A percentile compares a stretch with the other conserved stretches of the same genome.
These are phyloP conservation scores for Flaveria bidentis DNA, from an alignment of 129 eudicot species.

Conservation along the genomic window DNA sequence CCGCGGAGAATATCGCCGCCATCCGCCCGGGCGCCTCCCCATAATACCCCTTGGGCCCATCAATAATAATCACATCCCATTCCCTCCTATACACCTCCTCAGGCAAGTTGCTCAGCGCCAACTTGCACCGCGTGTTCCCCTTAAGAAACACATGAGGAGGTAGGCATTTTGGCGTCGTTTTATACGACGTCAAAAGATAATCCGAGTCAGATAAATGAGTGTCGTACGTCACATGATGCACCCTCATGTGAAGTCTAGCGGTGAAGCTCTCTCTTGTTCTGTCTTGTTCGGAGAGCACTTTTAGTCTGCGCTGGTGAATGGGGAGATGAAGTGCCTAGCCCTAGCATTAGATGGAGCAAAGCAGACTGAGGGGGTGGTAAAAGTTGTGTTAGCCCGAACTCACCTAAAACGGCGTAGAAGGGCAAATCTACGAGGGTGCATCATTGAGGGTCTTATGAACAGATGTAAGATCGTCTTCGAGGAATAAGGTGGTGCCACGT, in stretches of 20 bases:
- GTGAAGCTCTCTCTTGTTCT: too few relatives aligned
- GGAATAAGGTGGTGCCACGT: slow-evolving; percentile 54
- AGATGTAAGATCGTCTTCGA: slow-evolving; percentile 44
- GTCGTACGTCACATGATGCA: slow-evolving; percentile 32
- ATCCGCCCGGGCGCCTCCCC: slow-evolving; percentile 63
- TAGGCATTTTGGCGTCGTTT: slow-evolving; percentile 33
- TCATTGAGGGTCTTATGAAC: slow-evolving; percentile 36
- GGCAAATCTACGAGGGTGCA: slow-evolving; percentile 36
- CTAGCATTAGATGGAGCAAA: too few relatives aligned
- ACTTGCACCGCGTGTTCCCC: slow-evolving; percentile 44
- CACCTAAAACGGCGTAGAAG: too few relatives aligned
- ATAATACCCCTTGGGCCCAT: slow-evolving; percentile 59
- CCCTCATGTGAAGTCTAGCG: too few relatives aligned
- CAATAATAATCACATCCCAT: slow-evolving; percentile 60
- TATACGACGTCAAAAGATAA: slow-evolving; percentile 34
- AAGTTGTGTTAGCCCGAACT: too few relatives aligned
- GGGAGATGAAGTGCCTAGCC: too few relatives aligned
- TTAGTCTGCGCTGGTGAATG: too few relatives aligned
- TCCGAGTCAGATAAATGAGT: slow-evolving; percentile 51
- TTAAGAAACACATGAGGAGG: slow-evolving; percentile 33
- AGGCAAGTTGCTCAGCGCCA: slow-evolving; percentile 48
- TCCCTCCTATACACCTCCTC: slow-evolving; percentile 52
- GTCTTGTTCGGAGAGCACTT: too few relatives aligned
- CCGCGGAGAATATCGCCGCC: slow-evolving; percentile 55
- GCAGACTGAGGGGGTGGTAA: too few relatives aligned